Evolutionary conservation across 2,329 filamentous ascomycete species (phyloP).

Genomic region (Exophiala xenobiotica): DNA sequence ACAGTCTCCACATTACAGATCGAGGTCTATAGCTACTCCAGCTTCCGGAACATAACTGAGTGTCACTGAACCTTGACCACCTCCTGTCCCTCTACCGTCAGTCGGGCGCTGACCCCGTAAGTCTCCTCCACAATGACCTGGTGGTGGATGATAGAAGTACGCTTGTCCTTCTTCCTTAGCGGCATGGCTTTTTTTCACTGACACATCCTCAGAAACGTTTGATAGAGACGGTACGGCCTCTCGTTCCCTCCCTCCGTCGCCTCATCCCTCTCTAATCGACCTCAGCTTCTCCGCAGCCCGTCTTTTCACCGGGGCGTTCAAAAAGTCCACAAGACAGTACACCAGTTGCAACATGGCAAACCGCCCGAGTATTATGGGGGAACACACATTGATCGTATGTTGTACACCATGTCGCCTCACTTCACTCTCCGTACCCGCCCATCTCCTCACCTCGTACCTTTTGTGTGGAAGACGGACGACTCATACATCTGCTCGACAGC

Average conservation of each 20-base stretch:
- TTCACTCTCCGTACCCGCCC: neutral
- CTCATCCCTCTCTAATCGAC: slow-evolving; percentile 6
- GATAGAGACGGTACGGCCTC: slow-evolving; percentile 15
- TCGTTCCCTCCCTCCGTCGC: slow-evolving; percentile 7
- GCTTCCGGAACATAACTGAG: too few species aligned
- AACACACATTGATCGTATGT: slow-evolving; percentile 40
- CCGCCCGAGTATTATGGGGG: slow-evolving; percentile 45
- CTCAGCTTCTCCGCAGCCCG: slow-evolving; percentile 42
- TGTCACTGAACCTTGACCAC: too few species aligned
- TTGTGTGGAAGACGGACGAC: slow-evolving; percentile 2
- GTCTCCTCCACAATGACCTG: slow-evolving; percentile 23
- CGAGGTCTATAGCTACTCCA: too few species aligned
- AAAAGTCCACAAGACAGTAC: slow-evolving; percentile 42
- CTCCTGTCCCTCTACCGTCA: neutral
- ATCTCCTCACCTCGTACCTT: slow-evolving; percentile 3
- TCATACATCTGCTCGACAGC: slow-evolving; percentile 4
- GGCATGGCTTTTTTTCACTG: neutral
- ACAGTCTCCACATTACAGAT: too few species aligned
- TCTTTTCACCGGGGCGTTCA: slow-evolving; percentile 46
- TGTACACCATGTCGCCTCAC: neutral
- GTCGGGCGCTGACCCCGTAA: too few species aligned
- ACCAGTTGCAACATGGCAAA: slow-evolving; percentile 42
- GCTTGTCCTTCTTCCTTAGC: slow-evolving; percentile 6
- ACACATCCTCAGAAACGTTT: slow-evolving; percentile 20
- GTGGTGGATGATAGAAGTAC: slow-evolving; percentile 28